Evolutionary conservation across 2,329 filamentous ascomycete genomes (phyloP).

Genomic region (Alternaria dauci): DNA sequence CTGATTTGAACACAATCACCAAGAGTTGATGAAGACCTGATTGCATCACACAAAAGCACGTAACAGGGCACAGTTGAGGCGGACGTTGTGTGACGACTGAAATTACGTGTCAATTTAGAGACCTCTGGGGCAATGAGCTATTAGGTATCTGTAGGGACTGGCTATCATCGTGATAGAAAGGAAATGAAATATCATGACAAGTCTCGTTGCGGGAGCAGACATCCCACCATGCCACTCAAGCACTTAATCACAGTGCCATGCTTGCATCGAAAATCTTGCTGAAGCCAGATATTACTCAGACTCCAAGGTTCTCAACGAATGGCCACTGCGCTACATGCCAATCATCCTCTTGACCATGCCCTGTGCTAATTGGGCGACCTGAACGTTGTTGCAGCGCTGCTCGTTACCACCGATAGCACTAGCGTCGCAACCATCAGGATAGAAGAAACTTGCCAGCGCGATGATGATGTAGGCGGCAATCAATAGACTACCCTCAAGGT

Average conservation of each 20-base stretch:
- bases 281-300: constrained; percentile 5
- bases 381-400: constrained; percentile 18
- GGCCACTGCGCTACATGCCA: constrained; percentile 16
- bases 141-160: constrained; percentile 11
- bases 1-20: background rate
- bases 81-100: background rate
- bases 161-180: background rate
- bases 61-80: background rate
- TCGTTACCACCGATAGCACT: constrained; percentile 57
- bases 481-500: constrained; percentile 78
- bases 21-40: background rate
- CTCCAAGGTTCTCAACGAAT: background rate
- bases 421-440: constrained; percentile 53
- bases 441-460: constrained; percentile 64
- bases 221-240: constrained; percentile 12
- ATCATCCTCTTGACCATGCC: constrained; percentile 32
- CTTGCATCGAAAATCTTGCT: background rate
- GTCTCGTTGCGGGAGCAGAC: constrained; percentile 4
- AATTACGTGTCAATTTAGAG: constrained; percentile 8
- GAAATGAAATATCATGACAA: background rate
- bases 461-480: constrained; percentile 84
- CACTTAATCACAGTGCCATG: background rate
- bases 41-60: background rate
- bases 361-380: constrained; percentile 18
- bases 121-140: constrained; percentile 3